phyloP scores from a whole-genome alignment of 148 eudicot species.

The Suaeda aralocaspica region DNA sequence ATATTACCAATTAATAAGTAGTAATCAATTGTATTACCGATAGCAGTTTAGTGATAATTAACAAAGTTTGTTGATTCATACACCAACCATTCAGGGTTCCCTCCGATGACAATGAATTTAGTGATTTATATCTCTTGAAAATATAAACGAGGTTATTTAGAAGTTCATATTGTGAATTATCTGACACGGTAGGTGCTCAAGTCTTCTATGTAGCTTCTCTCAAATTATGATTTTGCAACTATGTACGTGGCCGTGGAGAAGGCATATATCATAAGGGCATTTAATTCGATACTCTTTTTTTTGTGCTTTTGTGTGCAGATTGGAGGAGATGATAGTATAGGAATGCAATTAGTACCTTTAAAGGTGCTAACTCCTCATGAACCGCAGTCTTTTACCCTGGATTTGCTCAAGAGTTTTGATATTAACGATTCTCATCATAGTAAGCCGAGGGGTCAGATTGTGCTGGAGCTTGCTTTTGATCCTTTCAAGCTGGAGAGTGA shows the following conservation, averaged over 20 bases:
- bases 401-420: conserved; percentile 54
- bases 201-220: background rate
- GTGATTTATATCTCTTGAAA: no score
- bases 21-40: no score
- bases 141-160: no score
- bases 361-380: conserved; percentile 55
- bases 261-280: background rate
- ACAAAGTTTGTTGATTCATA: no score
- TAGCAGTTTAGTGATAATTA: no score
- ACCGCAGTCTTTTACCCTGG: conserved; percentile 48
- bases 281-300: background rate
- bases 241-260: background rate
- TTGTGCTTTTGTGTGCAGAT: conserved; percentile 40
- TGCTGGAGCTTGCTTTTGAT: conserved; percentile 58
- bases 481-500: conserved; percentile 60
- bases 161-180: no score
- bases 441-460: conserved; percentile 64
- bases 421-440: conserved; percentile 40
- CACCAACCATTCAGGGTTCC: background rate
- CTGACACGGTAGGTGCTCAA: no score
- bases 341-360: conserved; percentile 64
- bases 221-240: background rate
- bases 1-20: no score
- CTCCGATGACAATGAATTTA: background rate
- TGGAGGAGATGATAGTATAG: conserved; percentile 70